Evolutionary conservation across 2,329 filamentous ascomycete genomes (phyloP).

Genomic region (Colletotrichum horii): DNA sequence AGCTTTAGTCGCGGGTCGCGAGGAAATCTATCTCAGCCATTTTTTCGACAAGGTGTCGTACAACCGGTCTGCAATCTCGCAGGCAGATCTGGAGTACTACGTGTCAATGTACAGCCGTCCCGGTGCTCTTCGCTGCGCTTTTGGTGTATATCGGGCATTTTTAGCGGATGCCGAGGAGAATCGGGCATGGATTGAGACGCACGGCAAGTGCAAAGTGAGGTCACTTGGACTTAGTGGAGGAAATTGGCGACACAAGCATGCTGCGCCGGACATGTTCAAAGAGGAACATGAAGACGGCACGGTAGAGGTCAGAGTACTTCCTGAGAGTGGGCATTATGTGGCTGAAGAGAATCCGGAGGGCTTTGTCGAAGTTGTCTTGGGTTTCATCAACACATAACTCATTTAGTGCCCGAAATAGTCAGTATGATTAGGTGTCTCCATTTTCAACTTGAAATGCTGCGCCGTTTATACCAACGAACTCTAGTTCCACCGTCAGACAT

Average conservation of each 20-base stretch:
- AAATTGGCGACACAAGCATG: background rate
- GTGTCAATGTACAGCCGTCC: slow-evolving; percentile 36
- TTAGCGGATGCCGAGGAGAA: background rate
- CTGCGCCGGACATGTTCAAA: background rate
- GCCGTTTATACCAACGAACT: background rate
- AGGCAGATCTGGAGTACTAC: slow-evolving; percentile 43
- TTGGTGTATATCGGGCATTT: slow-evolving; percentile 37
- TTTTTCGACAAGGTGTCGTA: slow-evolving; percentile 43
- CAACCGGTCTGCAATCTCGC: slow-evolving; percentile 39
- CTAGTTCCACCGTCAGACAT: background rate
- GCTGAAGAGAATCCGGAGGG: background rate
- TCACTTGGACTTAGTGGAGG: background rate
- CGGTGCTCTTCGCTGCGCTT: slow-evolving; percentile 36
- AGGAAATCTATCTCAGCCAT: slow-evolving; percentile 46
- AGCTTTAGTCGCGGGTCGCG: slow-evolving; percentile 39
- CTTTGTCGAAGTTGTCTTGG: background rate
- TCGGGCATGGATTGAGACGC: background rate
- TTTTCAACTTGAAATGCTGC: background rate
- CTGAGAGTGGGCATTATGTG: background rate
- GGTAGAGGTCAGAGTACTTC: background rate
- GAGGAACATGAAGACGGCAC: background rate
- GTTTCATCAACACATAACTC: background rate
- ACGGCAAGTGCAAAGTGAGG: background rate
- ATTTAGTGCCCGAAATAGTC: rapidly evolving
- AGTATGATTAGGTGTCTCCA: background rate